These are phyloP conservation scores for Diaporthe citriasiana DNA, from an alignment of 2,329 filamentous ascomycete genomes.

Conservation along the genomic window DNA sequence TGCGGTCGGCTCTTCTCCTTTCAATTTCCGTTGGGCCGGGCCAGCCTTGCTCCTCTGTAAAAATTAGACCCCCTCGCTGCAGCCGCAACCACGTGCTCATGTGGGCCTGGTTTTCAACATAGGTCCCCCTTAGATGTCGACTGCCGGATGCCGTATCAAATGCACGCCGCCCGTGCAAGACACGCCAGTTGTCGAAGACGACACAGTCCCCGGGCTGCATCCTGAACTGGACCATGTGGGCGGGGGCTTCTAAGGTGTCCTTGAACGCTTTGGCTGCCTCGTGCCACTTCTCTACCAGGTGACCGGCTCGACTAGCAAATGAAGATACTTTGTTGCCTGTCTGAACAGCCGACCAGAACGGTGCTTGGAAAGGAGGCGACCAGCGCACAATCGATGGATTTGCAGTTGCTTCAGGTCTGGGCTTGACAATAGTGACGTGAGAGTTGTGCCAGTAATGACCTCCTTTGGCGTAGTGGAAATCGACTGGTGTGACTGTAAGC, in stretches of 20 bases:
- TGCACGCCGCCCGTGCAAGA: slow-evolving; percentile 83
- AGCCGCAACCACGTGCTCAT: slow-evolving; percentile 46
- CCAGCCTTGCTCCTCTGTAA: background rate
- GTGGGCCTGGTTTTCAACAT: slow-evolving; percentile 70
- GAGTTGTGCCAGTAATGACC: slow-evolving; percentile 75
- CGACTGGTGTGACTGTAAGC: slow-evolving; percentile 63
- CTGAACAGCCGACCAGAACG: slow-evolving; percentile 44
- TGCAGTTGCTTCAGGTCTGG: slow-evolving; percentile 7
- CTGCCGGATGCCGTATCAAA: slow-evolving; percentile 79
- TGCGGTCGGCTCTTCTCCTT: background rate
- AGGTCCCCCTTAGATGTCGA: slow-evolving; percentile 88
- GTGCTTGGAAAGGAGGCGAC: slow-evolving; percentile 33
- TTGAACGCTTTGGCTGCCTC: slow-evolving; percentile 69
- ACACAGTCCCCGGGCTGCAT: slow-evolving; percentile 88
- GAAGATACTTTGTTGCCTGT: background rate
- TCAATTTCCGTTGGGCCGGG: fast-evolving
- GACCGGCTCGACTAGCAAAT: background rate
- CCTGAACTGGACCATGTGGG: slow-evolving; percentile 77
- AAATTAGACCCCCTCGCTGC: background rate
- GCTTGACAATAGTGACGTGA: slow-evolving; percentile 65
- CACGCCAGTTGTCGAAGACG: slow-evolving; percentile 87
- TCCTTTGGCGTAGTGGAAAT: slow-evolving; percentile 70
- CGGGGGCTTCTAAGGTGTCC: slow-evolving; percentile 66
- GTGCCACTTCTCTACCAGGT: slow-evolving; percentile 57
- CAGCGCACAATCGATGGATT: background rate